Conservation (phyloP, 2,329 filamentous ascomycete species). For the Colletotrichum ledebouriae region DNA sequence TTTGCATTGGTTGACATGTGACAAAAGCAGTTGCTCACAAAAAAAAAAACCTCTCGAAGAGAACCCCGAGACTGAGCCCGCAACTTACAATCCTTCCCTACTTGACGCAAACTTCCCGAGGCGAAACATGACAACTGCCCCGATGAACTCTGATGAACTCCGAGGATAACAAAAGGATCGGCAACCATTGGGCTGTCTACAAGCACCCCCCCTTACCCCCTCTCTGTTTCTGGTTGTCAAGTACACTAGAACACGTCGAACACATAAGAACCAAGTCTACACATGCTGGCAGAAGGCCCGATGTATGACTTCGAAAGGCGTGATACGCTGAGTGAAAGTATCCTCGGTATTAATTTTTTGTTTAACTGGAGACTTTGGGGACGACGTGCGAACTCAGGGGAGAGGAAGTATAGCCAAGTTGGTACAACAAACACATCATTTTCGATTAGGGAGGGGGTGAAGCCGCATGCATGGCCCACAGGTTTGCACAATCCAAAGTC, state of each 20-base stretch:
- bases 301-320: neutral
- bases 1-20: slow-evolving; percentile 26
- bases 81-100: slow-evolving; percentile 13
- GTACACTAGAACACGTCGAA: neutral
- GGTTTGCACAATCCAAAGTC: slow-evolving; percentile 26
- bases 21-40: slow-evolving; percentile 7
- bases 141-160: slow-evolving; percentile 27
- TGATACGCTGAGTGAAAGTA: neutral
- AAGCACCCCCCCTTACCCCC: neutral
- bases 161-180: too few species aligned
- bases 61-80: slow-evolving; percentile 22
- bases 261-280: neutral
- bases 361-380: neutral
- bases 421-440: neutral
- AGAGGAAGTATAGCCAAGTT: neutral
- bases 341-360: slow-evolving; percentile 10
- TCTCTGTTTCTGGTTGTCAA: neutral
- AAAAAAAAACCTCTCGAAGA: neutral
- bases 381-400: neutral
- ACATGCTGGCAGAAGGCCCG: slow-evolving; percentile 18
- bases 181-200: neutral
- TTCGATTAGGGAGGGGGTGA: too few species aligned
- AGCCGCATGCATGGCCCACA: slow-evolving; percentile 16
- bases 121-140: slow-evolving; percentile 38
- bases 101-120: slow-evolving; percentile 36